Conservation (phyloP, 2,329 filamentous ascomycete species). For the Aureobasidium lini region DNA sequence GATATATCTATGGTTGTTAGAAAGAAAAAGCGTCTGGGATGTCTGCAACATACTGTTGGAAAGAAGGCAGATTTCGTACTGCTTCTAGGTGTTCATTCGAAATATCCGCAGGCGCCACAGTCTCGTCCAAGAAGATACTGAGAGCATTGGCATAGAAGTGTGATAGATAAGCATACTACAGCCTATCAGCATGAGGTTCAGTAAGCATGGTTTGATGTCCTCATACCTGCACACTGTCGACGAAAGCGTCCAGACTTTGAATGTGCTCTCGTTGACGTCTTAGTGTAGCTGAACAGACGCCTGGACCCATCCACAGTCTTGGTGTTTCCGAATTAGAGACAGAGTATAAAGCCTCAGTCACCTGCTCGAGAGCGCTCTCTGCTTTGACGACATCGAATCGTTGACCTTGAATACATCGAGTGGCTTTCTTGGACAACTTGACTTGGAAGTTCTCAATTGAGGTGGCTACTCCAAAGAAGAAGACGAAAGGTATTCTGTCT, state of each 20-base stretch:
- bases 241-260: slow-evolving; percentile 65
- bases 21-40: not conserved
- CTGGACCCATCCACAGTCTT: slow-evolving; percentile 56
- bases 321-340: slow-evolving; percentile 33
- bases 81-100: slow-evolving; percentile 59
- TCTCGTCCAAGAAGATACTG: slow-evolving; percentile 51
- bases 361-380: slow-evolving; percentile 61
- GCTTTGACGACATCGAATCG: slow-evolving; percentile 74
- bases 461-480: slow-evolving; percentile 74
- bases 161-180: slow-evolving; percentile 74
- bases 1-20: slow-evolving; percentile 16
- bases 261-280: slow-evolving; percentile 71
- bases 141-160: slow-evolving; percentile 75
- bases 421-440: slow-evolving; percentile 60
- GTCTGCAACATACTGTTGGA: slow-evolving; percentile 28
- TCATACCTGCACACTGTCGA: slow-evolving; percentile 59
- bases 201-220: not conserved
- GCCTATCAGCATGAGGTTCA: not conserved
- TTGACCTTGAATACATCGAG: slow-evolving; percentile 59
- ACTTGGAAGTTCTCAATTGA: slow-evolving; percentile 74
- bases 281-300: slow-evolving; percentile 55
- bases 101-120: slow-evolving; percentile 33
- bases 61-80: slow-evolving; percentile 61
- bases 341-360: slow-evolving; percentile 61
- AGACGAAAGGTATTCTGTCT: slow-evolving; percentile 66